Evolutionary conservation across 257 asterid genomes (phyloP).

Genomic region (Nicotiana undulata): DNA sequence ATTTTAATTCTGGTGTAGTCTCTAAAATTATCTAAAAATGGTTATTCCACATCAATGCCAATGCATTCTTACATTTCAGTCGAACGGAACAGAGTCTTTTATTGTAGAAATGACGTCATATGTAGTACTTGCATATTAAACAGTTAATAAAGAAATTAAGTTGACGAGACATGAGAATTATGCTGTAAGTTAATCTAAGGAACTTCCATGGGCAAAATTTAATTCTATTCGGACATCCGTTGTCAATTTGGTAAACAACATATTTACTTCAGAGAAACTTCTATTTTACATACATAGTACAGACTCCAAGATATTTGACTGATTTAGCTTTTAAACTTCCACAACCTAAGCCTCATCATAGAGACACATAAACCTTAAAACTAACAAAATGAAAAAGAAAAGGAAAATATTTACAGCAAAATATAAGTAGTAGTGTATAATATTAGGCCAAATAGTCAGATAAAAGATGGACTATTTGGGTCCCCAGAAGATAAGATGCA

Average conservation of each 20-base stretch:
- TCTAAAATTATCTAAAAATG: too few species aligned
- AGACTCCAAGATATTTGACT: not conserved
- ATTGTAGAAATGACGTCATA: too few species aligned
- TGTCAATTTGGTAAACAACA: not conserved
- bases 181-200: not conserved
- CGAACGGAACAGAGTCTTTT: too few species aligned
- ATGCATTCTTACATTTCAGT: too few species aligned
- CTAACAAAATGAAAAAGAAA: not conserved
- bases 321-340: not conserved
- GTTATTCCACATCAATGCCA: too few species aligned
- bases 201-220: not conserved
- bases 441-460: not conserved
- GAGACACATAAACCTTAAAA: not conserved
- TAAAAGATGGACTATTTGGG: conserved; percentile 5
- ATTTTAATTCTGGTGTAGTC: too few species aligned
- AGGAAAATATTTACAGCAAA: not conserved
- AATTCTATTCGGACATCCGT: not conserved
- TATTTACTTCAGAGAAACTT: not conserved
- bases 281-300: too few species aligned
- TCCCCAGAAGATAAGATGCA: conserved; percentile 16
- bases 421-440: not conserved
- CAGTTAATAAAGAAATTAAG: too few species aligned
- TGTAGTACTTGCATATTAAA: too few species aligned
- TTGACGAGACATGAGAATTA: too few species aligned
- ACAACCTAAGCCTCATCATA: not conserved